phyloP scores from a whole-genome alignment of 2,329 filamentous ascomycete genomes.

The Cercospora sp. region DNA sequence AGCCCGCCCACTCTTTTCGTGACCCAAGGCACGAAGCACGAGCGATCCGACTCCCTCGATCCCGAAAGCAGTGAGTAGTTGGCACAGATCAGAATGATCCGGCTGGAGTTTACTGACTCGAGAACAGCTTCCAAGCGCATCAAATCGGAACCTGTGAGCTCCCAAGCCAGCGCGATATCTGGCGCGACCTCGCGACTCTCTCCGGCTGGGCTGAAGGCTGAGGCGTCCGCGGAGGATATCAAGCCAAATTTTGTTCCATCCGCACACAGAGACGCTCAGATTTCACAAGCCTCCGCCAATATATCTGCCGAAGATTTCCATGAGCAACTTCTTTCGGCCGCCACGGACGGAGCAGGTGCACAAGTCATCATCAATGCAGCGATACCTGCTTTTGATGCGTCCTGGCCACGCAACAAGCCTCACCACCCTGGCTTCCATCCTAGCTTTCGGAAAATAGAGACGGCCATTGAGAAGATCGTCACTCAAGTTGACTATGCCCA shows the following conservation, averaged over 20 bases:
- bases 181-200: no score
- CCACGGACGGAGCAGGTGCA: not conserved
- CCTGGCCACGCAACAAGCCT: not conserved
- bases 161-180: not conserved
- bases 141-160: not conserved
- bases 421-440: conserved; percentile 10
- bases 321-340: not conserved
- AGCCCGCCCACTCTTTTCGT: not conserved
- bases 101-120: not conserved
- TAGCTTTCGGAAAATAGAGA: not conserved
- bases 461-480: no score
- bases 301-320: not conserved
- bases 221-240: not conserved
- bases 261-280: not conserved
- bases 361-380: not conserved
- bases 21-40: not conserved
- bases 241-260: not conserved
- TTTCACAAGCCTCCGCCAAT: not conserved
- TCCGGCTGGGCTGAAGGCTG: not conserved
- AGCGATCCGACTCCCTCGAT: not conserved
- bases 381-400: not conserved
- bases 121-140: not conserved
- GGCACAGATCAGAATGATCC: no score
- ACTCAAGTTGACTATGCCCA: no score
- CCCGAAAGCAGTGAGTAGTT: not conserved